Percentiles rank a stretch among this genome's conserved stretches.
Conservation (phyloP, 2,329 filamentous ascomycete species). For the Tolypocladium tundrense region DNA sequence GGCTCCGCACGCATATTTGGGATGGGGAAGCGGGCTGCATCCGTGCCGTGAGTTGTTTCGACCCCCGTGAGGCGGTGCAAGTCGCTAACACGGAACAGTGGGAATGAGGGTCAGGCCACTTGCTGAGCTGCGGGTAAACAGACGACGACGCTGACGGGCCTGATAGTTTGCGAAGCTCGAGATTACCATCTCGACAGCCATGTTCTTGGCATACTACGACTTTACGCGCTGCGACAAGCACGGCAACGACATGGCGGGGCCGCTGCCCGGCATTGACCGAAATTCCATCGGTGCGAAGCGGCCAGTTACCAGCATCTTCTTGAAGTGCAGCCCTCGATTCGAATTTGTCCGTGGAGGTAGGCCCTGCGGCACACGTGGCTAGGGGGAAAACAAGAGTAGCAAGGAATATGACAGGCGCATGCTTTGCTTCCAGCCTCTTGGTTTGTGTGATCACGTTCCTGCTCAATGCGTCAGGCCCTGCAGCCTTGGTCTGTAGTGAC, state of each 20-base stretch:
- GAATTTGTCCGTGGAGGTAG: not conserved
- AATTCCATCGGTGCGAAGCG: slow-evolving; percentile 9
- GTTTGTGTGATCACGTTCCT: no score
- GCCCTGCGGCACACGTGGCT: no score
- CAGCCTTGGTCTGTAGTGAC: no score
- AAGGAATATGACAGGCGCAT: no score
- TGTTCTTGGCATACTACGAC: slow-evolving; percentile 39
- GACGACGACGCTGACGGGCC: not conserved
- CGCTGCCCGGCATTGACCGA: slow-evolving; percentile 5
- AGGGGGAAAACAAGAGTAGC: no score
- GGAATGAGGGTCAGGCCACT: slow-evolving; percentile 3
- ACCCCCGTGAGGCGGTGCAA: no score
- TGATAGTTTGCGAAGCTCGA: slow-evolving; percentile 41
- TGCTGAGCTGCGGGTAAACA: not conserved
- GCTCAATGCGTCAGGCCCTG: no score
- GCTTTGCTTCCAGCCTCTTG: no score
- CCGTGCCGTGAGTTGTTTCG: slow-evolving; percentile 18
- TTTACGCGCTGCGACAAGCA: slow-evolving; percentile 29
- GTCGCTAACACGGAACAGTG: not conserved
- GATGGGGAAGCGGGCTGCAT: slow-evolving; percentile 25
- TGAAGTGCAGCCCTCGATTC: slow-evolving; percentile 3
- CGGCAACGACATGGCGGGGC: slow-evolving; percentile 16
- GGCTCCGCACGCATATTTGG: slow-evolving; percentile 16
- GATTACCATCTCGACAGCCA: slow-evolving; percentile 36
- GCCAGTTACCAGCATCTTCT: slow-evolving; percentile 5